Base-by-base conservation (phyloP, 23 red algal species). In the Chondrus crispus region DNA sequence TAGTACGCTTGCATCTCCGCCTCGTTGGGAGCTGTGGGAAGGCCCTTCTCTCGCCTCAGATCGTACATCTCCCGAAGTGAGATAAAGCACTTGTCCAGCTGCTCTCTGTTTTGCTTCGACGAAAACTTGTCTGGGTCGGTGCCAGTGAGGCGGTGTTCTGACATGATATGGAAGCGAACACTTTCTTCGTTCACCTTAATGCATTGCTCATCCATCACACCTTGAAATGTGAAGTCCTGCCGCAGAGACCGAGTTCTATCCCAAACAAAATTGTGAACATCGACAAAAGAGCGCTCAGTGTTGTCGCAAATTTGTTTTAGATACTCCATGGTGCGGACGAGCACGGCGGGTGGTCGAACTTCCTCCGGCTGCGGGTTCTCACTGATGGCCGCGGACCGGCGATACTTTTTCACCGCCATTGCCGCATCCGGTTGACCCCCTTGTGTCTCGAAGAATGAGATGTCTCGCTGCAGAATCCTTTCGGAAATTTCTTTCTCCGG, bases 61-160 rank as follows among this genome's bases (percentile, higher is more conserved):
- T 96, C 96, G 45, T 98, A 98, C 93, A 96, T 86, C 77, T 98
- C 93, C 9, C 96, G 74, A 2, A 98, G 81, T 24, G 93, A 92
- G 29, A 96, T 88, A 20, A 98, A 73, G 79, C 96, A 98, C 82
- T 98, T 98, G 48, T 98, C 93, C 4, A 98, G 94, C 47, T 96
- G 96, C 89, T 98, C 96, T 60, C 82, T 63, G 76, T 98, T 98
- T 77, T 98, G 96, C 47, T 94, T 94, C 9, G 88, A 89, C n/a
- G 96, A 98, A 63, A 94, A 98, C 22, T 70, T 29, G 8, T 69
- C 92, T 0, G 96, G 46, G 48, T 63, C 85, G 14, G 64, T 85
- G 40, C 78, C 96, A 58, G 69, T 53, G 5, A 98, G 85, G 12
- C 84, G 69, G 58, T 92, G 74, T 35, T 96, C 96, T 43, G 76